Evolutionary conservation across 352 stramenopile genomes (phyloP), one percentile per base, ranked within the genome.

Genomic region (Phytophthora sojae): DNA sequence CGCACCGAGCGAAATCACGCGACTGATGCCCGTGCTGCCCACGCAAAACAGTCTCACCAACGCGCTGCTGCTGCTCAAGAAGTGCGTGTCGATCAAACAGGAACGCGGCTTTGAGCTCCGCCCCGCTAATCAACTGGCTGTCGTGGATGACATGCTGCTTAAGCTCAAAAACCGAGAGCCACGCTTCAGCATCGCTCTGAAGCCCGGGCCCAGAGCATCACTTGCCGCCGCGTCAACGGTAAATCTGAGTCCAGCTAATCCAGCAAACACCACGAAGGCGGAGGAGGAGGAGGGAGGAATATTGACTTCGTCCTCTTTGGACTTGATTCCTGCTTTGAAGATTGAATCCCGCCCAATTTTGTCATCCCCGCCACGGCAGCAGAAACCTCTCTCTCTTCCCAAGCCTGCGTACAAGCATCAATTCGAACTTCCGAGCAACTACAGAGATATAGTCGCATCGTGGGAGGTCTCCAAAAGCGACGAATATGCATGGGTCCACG

Each of bases 31-130:
- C 2, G 53, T 83, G 29, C 42, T 72, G 11, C 71, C 77, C 3
- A 63, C 61, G 17, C 77, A 81, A 25, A 44, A 51, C 3, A 61
- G 26, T 21, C 19, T 59, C 8, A 60, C 47, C 7, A 76, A 67
- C 42, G 74, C 77, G 3, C 44, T 85, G 9, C 51, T 76, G 4
- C 65, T 77, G 58, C 52, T 82, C n/a, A 82, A 79, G 56, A 82
- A 82, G 39, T 58, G 67, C 6, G 60, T 80, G 19, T 11, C 42
- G 6, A 26, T 39, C 3, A 75, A 58, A 29, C 42, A 64, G 51
- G 29, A 71, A 8, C 37, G 61, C 26, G 75, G 75, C 0, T 82
- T 76, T 35, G 58, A 73, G 37, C 30, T 78, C 9, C 62, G 66
- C 5, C 72, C 64, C 25, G 3, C 21, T 0, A 47, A 37, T 19